Conservation (phyloP, 2,329 filamentous ascomycete species). For the Chaetomium olivaceum region DNA sequence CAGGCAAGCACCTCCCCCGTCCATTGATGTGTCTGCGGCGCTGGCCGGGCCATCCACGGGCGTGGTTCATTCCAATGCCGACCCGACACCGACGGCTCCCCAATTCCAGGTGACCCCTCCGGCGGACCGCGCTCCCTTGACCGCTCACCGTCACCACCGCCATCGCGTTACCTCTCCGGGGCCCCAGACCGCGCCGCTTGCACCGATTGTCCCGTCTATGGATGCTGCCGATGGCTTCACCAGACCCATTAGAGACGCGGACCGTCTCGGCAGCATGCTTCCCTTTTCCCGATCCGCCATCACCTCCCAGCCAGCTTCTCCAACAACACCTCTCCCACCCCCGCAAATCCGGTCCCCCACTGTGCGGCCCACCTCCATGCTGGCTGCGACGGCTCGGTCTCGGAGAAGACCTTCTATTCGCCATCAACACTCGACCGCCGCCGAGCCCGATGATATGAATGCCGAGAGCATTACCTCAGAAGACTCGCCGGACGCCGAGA, state of each 20-base stretch:
- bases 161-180: conserved; percentile 52
- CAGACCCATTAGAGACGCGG: conserved; percentile 76
- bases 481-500: conserved; percentile 72
- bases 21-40: conserved; percentile 72
- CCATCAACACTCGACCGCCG: conserved; percentile 81
- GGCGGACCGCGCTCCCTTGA: conserved; percentile 66
- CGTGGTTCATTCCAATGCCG: conserved; percentile 45
- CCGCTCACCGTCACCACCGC: conserved; percentile 35
- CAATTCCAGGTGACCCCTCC: conserved; percentile 69
- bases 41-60: conserved; percentile 49
- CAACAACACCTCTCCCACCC: conserved; percentile 77
- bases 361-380: conserved; percentile 54
- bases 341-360: conserved; percentile 61
- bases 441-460: conserved; percentile 82
- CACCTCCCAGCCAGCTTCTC: conserved; percentile 87
- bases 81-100: conserved; percentile 61
- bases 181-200: conserved; percentile 61
- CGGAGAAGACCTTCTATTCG: conserved; percentile 80
- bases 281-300: conserved; percentile 67
- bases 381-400: conserved; percentile 55
- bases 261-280: conserved; percentile 81
- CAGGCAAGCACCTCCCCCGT: conserved; percentile 79
- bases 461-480: conserved; percentile 81
- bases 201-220: conserved; percentile 65
- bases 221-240: conserved; percentile 73